A percentile compares a stretch with the other conserved stretches of the same genome.
Conservation (phyloP, 768 basidiomycete species). For the Botryobasidium botryosum region DNA sequence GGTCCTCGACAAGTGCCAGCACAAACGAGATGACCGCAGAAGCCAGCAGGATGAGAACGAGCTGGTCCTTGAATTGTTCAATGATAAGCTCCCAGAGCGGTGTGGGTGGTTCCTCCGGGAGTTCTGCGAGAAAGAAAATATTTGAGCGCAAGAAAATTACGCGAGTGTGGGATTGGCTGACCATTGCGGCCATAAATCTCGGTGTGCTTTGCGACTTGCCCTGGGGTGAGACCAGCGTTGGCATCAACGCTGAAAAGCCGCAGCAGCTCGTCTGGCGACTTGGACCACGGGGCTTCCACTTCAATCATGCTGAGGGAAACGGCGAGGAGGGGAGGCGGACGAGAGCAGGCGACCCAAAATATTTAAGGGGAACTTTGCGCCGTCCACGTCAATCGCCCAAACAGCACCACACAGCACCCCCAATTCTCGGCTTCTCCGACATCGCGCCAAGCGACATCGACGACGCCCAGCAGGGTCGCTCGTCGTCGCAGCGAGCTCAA, state of each 20-base stretch:
- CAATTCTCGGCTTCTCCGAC: no score
- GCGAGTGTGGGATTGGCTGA: slow-evolving; percentile 18
- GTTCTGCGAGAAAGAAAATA: slow-evolving; percentile 38
- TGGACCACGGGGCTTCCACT: slow-evolving; percentile 67
- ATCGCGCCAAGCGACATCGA: no score
- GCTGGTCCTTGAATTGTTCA: slow-evolving; percentile 98
- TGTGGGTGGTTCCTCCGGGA: slow-evolving; percentile 84
- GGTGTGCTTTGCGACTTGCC: slow-evolving; percentile 56
- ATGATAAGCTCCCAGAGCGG: slow-evolving; percentile 88
- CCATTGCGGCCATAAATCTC: slow-evolving; percentile 79
- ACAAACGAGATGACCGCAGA: slow-evolving; percentile 90
- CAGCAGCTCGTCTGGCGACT: slow-evolving; percentile 46
- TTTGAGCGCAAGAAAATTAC: slow-evolving; percentile 2
- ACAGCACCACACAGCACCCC: no score
- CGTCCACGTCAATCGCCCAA: no score
- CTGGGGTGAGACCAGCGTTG: slow-evolving; percentile 40
- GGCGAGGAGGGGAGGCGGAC: no score
- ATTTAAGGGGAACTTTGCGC: no score
- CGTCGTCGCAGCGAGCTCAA: no score
- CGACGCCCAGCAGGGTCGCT: no score
- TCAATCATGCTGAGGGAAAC: background rate
- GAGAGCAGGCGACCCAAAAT: no score
- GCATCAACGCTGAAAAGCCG: slow-evolving; percentile 55
- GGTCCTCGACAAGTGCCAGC: slow-evolving; percentile 72
- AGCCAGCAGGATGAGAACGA: slow-evolving; percentile 89